Evolutionary conservation across 306 rosid species (phyloP).

Genomic region (Prunus dulcis): DNA sequence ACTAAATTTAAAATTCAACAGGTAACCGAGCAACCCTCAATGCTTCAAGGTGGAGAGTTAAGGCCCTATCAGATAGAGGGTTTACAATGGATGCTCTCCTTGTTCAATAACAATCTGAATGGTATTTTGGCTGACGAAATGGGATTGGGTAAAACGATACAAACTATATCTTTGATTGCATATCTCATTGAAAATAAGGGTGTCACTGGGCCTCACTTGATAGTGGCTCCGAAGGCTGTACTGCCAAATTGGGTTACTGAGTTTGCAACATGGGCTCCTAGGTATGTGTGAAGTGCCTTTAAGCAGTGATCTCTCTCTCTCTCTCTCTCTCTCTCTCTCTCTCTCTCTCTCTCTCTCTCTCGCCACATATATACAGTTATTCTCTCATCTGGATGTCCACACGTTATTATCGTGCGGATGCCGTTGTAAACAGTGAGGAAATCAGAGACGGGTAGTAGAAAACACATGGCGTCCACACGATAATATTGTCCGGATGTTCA

Average conservation of each 20-base stretch:
- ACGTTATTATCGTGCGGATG: too few relatives aligned
- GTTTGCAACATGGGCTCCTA: constrained; percentile 94
- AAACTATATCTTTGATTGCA: constrained; percentile 89
- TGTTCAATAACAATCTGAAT: constrained; percentile 91
- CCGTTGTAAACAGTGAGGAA: too few relatives aligned
- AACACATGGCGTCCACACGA: too few relatives aligned
- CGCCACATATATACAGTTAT: not conserved
- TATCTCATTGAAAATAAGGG: constrained; percentile 81
- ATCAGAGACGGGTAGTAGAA: too few relatives aligned
- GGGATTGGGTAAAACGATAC: constrained; percentile 99
- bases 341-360: not conserved
- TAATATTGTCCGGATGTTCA: too few relatives aligned
- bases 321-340: constrained; percentile 10
- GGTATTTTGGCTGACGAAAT: constrained; percentile 99
- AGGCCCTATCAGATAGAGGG: constrained; percentile 95
- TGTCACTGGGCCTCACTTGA: constrained; percentile 91
- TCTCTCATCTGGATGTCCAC: too few relatives aligned
- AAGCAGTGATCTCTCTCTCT: not conserved
- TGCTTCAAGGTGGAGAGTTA: constrained; percentile 93
- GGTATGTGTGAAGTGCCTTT: constrained; percentile 42
- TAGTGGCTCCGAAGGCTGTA: constrained; percentile 99
- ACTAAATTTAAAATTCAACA: constrained; percentile 29
- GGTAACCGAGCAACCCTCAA: constrained; percentile 97
- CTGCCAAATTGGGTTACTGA: constrained; percentile 92
- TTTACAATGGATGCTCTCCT: constrained; percentile 97